Percentiles rank a stretch among this genome's conserved stretches.
These are phyloP conservation scores for Fomitopsis betulina DNA, from an alignment of 1,284 basidiomycete genomes.

Conservation along the genomic window DNA sequence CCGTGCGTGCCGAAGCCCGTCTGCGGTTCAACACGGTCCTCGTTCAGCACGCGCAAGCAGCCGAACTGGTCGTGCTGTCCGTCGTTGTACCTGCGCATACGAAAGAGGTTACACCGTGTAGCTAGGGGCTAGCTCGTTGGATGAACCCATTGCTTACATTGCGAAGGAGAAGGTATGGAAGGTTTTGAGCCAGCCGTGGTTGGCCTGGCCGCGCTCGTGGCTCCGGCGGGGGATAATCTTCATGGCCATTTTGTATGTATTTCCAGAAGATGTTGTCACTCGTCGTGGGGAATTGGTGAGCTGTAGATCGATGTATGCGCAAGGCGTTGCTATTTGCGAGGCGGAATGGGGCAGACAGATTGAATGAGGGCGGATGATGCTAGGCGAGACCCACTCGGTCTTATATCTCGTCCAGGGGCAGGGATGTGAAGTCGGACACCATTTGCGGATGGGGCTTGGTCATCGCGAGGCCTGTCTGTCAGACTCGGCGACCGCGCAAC, in stretches of 20 bases:
- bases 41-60: conserved; percentile 77
- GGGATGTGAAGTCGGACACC: conserved; percentile 2
- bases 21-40: conserved; percentile 76
- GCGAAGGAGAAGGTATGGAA: conserved; percentile 89
- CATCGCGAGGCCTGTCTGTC: neutral
- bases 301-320: conserved; percentile 2
- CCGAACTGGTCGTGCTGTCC: conserved; percentile 52
- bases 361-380: neutral
- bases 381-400: neutral
- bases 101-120: neutral
- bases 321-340: conserved; percentile 5
- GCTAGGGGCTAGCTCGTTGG: neutral
- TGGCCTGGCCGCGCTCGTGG: conserved; percentile 69
- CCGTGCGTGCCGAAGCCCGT: conserved; percentile 86
- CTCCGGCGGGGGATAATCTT: conserved; percentile 55
- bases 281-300: conserved; percentile 1
- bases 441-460: conserved; percentile 1
- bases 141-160: too few relatives aligned
- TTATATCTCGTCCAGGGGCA: conserved; percentile 6
- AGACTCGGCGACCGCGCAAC: conserved; percentile 1
- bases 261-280: neutral
- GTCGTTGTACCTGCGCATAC: conserved; percentile 55
- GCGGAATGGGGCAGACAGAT: conserved; percentile 9
- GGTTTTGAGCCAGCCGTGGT: conserved; percentile 90
- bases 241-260: conserved; percentile 19